Conservation (phyloP, 345 rosid genomes). For the Arabis hirsuta region DNA sequence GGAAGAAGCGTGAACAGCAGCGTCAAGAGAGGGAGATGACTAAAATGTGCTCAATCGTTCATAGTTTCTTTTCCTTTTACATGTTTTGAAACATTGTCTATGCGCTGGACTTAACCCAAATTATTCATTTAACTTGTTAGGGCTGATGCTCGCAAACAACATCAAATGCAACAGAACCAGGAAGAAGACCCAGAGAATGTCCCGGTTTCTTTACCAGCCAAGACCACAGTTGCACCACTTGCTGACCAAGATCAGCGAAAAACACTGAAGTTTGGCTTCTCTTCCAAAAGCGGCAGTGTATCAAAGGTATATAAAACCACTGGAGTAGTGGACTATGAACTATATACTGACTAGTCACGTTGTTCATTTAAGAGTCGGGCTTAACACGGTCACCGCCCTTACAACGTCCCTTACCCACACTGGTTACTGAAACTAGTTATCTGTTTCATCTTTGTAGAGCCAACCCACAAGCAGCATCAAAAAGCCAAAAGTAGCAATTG, state of each 20-base stretch:
- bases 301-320: constrained; percentile 61
- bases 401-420: background rate
- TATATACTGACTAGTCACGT: background rate
- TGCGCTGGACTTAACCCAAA: background rate
- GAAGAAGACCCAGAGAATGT: constrained; percentile 54
- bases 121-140: constrained; percentile 40
- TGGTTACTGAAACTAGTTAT: background rate
- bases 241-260: constrained; percentile 82
- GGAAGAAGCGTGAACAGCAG: constrained; percentile 86
- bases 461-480: constrained; percentile 51
- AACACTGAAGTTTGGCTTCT: constrained; percentile 84
- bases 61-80: background rate
- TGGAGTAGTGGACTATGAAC: background rate
- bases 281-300: constrained; percentile 62
- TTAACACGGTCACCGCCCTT: background rate
- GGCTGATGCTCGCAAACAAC: constrained; percentile 87
- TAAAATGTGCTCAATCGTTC: constrained; percentile 67
- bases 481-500: constrained; percentile 69
- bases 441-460: constrained; percentile 49
- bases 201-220: constrained; percentile 43
- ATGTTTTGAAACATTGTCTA: constrained; percentile 2
- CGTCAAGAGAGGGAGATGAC: constrained; percentile 94
- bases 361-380: background rate
- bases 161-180: constrained; percentile 57
- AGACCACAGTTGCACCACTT: constrained; percentile 50